Evolutionary conservation across 257 asterid species (phyloP), one percentile per base, ranked within the genome.

Genomic region (Parsonsia alboflavescens): DNA sequence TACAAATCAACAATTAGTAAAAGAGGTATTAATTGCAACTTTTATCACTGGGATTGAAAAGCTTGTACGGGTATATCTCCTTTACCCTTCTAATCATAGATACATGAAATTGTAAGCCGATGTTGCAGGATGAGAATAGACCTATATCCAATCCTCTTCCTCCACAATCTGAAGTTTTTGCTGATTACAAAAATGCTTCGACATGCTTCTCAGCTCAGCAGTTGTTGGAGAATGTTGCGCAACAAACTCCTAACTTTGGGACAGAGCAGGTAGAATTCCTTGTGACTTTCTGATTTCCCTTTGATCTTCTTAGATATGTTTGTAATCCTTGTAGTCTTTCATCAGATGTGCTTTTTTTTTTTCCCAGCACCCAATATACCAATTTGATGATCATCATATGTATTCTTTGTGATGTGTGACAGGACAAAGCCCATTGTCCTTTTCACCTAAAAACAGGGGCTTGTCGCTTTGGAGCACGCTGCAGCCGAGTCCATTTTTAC

Each of bases 401-500:
- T 88, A 56, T 79, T 56, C 67, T 73, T 75, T 87, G 82, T 80
- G 71, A 39, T 79, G 61, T 79, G 24, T 66, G 86, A 75, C 95
- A 94, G 99, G 99, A 94, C 80, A 94, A 94, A 88, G 96, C 97
- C 77, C 97, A 94, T 76, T 94, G 99, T 65, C 99, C 99, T 66
- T 94, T 94, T 82, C 98, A 94, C 84, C 93, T 92, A 66, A 94
- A 94, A 84, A 94, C 99, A 17, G 99, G 99, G 80, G 92, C 98
- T 53, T 94, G 99, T 74, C 92, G 96, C 24, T 94, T 94, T 87
- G 97, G 98, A 74, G 48, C 89, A 50, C 93, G 90, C 77, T 94
- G 99, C 81, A 88, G 93, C 80, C 85, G 99, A 85, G 90, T 90
- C 84, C 99, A 94, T 84, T 94, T 94, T 81, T 94, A 92, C 84